These are phyloP conservation scores for Globisporangium spiculum DNA, from an alignment of 352 stramenopile species.

Conservation along the genomic window DNA sequence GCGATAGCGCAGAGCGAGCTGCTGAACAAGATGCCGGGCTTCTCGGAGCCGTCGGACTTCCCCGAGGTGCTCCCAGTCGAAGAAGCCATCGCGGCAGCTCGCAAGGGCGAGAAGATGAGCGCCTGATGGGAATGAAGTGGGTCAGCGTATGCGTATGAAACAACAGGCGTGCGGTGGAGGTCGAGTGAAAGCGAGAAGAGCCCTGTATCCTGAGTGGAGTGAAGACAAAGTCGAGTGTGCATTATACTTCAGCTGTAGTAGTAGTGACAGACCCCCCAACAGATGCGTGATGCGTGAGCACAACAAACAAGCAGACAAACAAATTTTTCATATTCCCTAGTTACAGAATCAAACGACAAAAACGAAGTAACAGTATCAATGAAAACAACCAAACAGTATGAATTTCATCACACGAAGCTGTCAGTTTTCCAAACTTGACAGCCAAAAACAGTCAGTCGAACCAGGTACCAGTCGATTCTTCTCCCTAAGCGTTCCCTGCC, in stretches of 20 bases:
- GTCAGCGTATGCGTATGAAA: not conserved
- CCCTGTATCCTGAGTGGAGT: not conserved
- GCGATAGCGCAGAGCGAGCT: conserved; percentile 36
- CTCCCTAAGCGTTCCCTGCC: no score
- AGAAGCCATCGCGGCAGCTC: conserved; percentile 44
- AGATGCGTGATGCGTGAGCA: not conserved
- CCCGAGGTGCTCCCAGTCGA: conserved; percentile 50
- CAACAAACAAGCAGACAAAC: not conserved
- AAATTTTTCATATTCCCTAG: not conserved
- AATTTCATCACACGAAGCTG: no score
- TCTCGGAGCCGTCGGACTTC: conserved; percentile 67
- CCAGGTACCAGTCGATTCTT: no score
- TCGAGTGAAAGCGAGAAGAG: not conserved
- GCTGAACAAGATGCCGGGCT: conserved; percentile 35
- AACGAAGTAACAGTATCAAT: not conserved
- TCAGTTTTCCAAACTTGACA: no score
- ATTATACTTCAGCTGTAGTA: not conserved
- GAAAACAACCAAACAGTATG: no score
- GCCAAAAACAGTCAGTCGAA: no score
- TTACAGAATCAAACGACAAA: not conserved
- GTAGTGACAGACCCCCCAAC: not conserved
- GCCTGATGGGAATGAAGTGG: not conserved
- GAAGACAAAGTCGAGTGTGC: not conserved
- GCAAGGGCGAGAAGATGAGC: conserved; percentile 11
- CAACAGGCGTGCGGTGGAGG: not conserved